Conservation (phyloP, 2,329 filamentous ascomycete species). For the Rhinocladiella similis region DNA sequence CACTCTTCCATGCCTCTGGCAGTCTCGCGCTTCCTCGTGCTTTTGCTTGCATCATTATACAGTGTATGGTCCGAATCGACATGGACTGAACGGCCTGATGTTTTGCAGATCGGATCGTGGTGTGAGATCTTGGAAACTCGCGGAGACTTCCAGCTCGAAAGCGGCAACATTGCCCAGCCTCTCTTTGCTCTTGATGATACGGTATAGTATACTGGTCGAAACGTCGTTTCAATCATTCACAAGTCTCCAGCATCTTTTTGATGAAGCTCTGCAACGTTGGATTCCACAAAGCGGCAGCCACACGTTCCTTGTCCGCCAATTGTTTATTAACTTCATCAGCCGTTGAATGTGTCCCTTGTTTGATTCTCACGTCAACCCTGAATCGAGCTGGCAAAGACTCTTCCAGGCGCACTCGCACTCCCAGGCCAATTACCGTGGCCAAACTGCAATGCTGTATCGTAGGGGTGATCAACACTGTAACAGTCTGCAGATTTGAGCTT, state of each 20-base stretch:
- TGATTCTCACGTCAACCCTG: slow-evolving; percentile 87
- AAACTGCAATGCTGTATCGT: slow-evolving; percentile 97
- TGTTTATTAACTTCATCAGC: slow-evolving; percentile 97
- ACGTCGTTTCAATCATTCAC: slow-evolving; percentile 50
- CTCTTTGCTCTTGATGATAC: not conserved
- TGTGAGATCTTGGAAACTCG: no score
- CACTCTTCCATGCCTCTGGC: no score
- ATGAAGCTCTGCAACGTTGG: slow-evolving; percentile 84
- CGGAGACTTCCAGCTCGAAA: no score
- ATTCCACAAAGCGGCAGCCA: slow-evolving; percentile 93
- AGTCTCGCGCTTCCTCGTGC: no score
- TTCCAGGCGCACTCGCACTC: slow-evolving; percentile 86
- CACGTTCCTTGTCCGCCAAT: slow-evolving; percentile 91
- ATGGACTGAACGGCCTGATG: no score
- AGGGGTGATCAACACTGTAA: slow-evolving; percentile 87
- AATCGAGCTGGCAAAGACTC: slow-evolving; percentile 89
- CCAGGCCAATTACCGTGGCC: slow-evolving; percentile 92
- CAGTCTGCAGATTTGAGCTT: slow-evolving; percentile 65
- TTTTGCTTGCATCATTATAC: not conserved
- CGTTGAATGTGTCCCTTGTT: slow-evolving; percentile 92
- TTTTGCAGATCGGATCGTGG: no score
- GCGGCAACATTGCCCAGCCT: no score
- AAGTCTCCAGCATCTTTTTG: slow-evolving; percentile 90
- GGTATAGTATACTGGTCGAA: not conserved
- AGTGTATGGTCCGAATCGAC: no score